Conservation (phyloP, 176 grass and related monocot species). For the Carex pumila region DNA sequence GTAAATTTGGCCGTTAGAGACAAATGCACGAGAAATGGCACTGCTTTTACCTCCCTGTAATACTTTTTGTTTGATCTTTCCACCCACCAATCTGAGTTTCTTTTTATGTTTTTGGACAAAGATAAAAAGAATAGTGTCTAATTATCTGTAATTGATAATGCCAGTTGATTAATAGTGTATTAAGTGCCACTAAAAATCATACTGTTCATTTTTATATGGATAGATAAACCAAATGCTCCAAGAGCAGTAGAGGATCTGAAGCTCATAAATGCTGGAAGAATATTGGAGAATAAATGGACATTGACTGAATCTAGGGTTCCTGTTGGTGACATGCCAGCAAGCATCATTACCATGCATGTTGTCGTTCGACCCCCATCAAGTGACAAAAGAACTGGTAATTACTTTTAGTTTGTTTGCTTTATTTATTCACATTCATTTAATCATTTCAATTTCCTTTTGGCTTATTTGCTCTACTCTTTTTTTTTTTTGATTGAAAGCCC, state of each 20-base stretch:
- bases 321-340: conserved; percentile 59
- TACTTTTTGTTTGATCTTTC: background rate
- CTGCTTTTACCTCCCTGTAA: background rate
- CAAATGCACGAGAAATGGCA: background rate
- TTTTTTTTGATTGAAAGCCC: too few species aligned
- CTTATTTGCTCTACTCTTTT: background rate
- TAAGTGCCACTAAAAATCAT: background rate
- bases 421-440: background rate
- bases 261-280: conserved; percentile 78
- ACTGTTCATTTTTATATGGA: conserved; percentile 12
- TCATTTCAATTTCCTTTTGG: conserved; percentile 12
- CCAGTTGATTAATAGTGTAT: background rate
- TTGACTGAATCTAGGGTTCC: conserved; percentile 64
- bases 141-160: background rate
- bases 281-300: conserved; percentile 75
- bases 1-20: background rate
- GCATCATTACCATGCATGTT: conserved; percentile 85
- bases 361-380: conserved; percentile 60
- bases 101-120: background rate
- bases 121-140: background rate
- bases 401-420: conserved; percentile 13
- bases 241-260: conserved; percentile 75
- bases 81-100: background rate
- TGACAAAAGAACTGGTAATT: conserved; percentile 55
- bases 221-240: conserved; percentile 69